A percentile compares a stretch with the other conserved stretches of the same genome.
phyloP scores from a whole-genome alignment of 2,329 filamentous ascomycete genomes.

The Incumbomyces lentus region DNA sequence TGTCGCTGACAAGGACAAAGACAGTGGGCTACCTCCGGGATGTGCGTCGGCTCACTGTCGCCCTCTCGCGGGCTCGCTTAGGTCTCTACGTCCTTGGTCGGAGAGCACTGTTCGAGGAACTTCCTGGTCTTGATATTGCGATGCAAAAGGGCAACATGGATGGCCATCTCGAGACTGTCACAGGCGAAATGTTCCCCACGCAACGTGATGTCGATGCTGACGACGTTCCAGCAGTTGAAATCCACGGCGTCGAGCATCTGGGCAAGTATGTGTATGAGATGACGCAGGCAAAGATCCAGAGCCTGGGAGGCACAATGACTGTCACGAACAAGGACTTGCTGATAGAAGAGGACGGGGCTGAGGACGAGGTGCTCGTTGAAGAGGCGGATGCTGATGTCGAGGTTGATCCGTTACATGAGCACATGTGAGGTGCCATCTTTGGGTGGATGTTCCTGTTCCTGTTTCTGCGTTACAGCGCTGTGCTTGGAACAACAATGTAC shows the following conservation, averaged over 20 bases:
- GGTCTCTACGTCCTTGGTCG: slow-evolving; percentile 89
- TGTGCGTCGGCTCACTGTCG: slow-evolving; percentile 85
- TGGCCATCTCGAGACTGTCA: slow-evolving; percentile 55
- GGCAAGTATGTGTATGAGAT: slow-evolving; percentile 96
- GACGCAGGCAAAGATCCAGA: slow-evolving; percentile 62
- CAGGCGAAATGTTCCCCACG: slow-evolving; percentile 76
- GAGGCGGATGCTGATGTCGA: slow-evolving; percentile 27
- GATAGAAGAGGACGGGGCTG: slow-evolving; percentile 26
- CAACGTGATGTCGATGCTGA: slow-evolving; percentile 42
- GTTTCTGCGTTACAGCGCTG: no score
- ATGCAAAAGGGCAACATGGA: slow-evolving; percentile 73
- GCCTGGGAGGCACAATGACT: slow-evolving; percentile 38
- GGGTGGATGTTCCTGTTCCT: no score
- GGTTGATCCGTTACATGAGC: slow-evolving; percentile 20
- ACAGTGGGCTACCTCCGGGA: slow-evolving; percentile 88
- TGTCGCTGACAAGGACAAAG: slow-evolving; percentile 82
- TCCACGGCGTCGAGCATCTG: slow-evolving; percentile 87
- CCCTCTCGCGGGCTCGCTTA: slow-evolving; percentile 79
- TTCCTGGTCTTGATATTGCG: slow-evolving; percentile 75
- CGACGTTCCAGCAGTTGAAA: slow-evolving; percentile 50
- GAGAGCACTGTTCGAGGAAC: slow-evolving; percentile 76
- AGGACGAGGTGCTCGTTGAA: slow-evolving; percentile 28
- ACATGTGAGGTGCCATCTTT: neutral
- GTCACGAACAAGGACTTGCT: slow-evolving; percentile 21
- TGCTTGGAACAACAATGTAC: no score